Evolutionary conservation across 163 green algal species (phyloP).

Genomic region (Trebouxiophyceae sp.): DNA sequence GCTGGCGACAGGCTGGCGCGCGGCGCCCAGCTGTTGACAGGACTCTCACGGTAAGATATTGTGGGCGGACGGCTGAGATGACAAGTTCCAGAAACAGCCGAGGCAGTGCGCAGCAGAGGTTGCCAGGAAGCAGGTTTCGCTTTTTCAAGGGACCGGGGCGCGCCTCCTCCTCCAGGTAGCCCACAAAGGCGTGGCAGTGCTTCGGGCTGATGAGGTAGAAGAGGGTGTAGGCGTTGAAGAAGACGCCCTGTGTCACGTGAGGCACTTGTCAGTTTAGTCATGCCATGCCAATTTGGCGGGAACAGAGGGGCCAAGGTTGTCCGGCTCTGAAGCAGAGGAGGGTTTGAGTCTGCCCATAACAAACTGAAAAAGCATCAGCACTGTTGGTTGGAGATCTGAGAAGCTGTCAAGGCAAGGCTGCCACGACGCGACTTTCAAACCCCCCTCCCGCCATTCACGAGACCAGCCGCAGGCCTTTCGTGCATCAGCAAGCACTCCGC

Average conservation of each 20-base stretch:
- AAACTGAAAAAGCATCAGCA: too few species aligned
- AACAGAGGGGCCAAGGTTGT: not conserved
- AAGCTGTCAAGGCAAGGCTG: too few species aligned
- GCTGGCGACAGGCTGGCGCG: too few species aligned
- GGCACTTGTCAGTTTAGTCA: too few species aligned
- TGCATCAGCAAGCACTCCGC: not conserved
- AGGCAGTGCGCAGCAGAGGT: too few species aligned
- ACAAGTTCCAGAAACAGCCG: too few species aligned
- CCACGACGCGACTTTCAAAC: too few species aligned
- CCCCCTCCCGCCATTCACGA: not conserved
- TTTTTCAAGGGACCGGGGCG: not conserved
- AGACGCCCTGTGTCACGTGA: conserved; percentile 71
- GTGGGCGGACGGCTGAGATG: too few species aligned
- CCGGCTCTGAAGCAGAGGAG: not conserved
- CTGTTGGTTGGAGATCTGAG: too few species aligned
- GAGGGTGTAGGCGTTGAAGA: conserved; percentile 83
- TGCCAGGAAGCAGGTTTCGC: too few species aligned
- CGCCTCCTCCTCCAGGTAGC: conserved; percentile 81
- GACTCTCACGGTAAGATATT: too few species aligned
- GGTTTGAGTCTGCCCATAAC: not conserved
- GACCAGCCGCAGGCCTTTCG: not conserved
- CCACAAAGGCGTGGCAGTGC: conserved; percentile 82
- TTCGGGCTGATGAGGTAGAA: conserved; percentile 75
- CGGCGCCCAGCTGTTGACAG: too few species aligned
- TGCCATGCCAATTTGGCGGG: not conserved